Conservation (phyloP, 139 green algal species). For the Chlorella ohadii region DNA sequence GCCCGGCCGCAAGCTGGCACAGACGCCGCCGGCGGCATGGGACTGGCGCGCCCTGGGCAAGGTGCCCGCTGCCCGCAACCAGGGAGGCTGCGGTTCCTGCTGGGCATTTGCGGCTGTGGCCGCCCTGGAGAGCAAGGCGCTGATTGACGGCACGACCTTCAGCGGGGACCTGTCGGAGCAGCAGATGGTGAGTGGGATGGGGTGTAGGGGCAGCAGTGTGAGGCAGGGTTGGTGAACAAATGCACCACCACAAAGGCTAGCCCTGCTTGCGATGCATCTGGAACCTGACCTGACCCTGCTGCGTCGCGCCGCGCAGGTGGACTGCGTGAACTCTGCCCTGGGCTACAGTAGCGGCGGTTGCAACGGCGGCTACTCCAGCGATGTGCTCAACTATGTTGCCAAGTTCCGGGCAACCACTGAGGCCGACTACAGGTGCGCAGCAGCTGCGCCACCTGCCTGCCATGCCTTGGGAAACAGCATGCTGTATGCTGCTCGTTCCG, state of each 20-base stretch:
- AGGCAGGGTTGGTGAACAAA: no score
- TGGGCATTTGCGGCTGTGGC: background rate
- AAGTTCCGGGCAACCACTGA: no score
- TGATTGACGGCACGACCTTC: background rate
- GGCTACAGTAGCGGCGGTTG: background rate
- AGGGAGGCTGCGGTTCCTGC: constrained; percentile 9
- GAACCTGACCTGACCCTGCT: no score
- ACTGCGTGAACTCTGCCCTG: background rate
- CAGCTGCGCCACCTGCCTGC: no score
- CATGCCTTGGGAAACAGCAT: no score
- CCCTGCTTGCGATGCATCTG: no score
- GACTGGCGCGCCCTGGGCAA: constrained; percentile 10
- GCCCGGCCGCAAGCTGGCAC: constrained; percentile 1
- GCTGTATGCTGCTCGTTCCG: no score
- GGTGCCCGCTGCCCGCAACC: background rate
- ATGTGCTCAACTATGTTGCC: no score
- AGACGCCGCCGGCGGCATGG: background rate
- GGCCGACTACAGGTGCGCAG: no score
- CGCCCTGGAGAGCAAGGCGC: background rate
- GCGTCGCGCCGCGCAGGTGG: background rate
- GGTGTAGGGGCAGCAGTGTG: no score
- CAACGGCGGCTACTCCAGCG: background rate
- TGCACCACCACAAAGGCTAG: no score
- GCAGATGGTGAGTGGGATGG: background rate
- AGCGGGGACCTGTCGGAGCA: background rate